These are phyloP conservation scores for Emergomyces africanus DNA, from an alignment of 2,329 filamentous ascomycete species.

Conservation along the genomic window DNA sequence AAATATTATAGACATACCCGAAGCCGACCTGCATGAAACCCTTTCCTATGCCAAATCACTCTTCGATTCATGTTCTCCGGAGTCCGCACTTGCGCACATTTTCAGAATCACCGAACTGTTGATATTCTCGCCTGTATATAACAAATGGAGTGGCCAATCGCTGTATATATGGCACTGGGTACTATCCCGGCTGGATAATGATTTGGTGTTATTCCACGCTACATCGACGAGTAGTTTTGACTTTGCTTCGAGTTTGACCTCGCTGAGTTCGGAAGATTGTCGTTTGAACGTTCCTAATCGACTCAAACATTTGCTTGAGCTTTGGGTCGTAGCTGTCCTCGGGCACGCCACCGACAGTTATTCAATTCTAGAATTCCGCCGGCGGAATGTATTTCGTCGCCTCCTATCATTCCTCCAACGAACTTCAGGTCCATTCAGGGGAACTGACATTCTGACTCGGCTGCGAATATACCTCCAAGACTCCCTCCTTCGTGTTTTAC, in stretches of 20 bases:
- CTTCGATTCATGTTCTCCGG: constrained; percentile 14
- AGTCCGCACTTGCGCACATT: constrained; percentile 18
- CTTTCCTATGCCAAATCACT: constrained; percentile 5
- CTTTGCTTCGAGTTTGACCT: neutral
- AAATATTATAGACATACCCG: neutral
- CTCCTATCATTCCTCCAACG: neutral
- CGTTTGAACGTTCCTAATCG: neutral
- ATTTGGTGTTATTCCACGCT: neutral
- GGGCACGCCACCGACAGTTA: neutral
- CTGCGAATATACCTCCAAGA: neutral
- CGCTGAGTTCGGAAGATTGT: neutral
- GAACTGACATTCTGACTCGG: neutral
- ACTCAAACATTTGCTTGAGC: neutral
- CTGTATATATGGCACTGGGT: constrained; percentile 22
- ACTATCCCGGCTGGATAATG: constrained; percentile 1
- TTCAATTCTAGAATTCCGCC: neutral
- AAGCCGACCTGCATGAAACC: neutral
- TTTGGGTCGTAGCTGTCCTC: neutral
- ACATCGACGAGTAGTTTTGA: neutral
- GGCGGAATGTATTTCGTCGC: neutral
- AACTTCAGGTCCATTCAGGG: neutral
- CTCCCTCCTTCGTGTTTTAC: neutral
- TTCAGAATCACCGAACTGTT: constrained; percentile 23
- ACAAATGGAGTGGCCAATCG: constrained; percentile 8
- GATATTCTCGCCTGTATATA: constrained; percentile 12